Evolutionary conservation across 1,284 basidiomycete species (phyloP).

Genomic region (Ceratobasidium sp.): DNA sequence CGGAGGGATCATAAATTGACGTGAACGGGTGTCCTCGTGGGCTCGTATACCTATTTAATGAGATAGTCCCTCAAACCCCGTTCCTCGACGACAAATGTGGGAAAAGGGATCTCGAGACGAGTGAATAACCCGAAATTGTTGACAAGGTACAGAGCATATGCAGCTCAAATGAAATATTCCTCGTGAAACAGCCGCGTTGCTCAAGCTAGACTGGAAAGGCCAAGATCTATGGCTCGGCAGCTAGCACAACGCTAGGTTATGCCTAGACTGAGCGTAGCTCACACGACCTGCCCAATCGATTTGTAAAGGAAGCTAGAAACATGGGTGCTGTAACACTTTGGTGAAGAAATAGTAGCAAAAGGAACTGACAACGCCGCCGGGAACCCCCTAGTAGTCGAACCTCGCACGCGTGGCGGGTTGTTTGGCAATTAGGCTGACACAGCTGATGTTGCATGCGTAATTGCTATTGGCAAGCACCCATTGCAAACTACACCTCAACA

Average conservation of each 20-base stretch:
- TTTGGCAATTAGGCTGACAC: conserved; percentile 3
- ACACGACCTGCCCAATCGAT: too few species aligned
- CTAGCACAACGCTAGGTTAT: too few species aligned
- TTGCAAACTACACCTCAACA: neutral
- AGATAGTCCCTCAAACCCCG: neutral
- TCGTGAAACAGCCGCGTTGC: too few species aligned
- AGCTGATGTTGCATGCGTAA: neutral
- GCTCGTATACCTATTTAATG: conserved; percentile 28
- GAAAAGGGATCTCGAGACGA: neutral
- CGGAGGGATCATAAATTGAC: conserved; percentile 25
- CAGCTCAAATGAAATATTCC: too few species aligned
- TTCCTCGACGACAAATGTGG: neutral
- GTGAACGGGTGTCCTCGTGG: conserved; percentile 20
- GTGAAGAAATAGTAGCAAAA: too few species aligned
- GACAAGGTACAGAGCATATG: neutral
- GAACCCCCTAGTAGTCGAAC: neutral
- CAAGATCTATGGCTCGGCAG: conserved; percentile 1
- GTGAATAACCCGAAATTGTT: neutral
- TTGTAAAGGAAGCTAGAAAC: too few species aligned
- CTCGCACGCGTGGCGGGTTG: neutral
- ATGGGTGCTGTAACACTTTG: too few species aligned
- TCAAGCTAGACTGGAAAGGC: too few species aligned
- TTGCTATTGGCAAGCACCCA: conserved; percentile 9
- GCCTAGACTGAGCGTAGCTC: too few species aligned
- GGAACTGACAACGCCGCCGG: neutral